Evolutionary conservation across 768 basidiomycete genomes (phyloP), one percentile per base, ranked within the genome.

Genomic region (Tulasnella sp.): DNA sequence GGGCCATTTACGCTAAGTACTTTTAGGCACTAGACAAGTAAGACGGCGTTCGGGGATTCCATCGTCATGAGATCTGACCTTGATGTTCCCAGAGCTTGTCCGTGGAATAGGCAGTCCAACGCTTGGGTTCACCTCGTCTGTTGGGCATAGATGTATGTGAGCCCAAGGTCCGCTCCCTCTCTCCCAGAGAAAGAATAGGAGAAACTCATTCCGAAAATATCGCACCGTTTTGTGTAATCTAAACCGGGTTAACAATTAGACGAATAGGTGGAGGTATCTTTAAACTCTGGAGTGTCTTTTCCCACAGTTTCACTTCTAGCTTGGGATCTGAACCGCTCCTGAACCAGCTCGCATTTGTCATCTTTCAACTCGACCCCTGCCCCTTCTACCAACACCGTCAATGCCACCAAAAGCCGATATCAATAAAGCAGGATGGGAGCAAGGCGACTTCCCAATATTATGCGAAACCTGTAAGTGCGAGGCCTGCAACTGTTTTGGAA

Each of bases 351-450:
- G 58, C n/a, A 64, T 64, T 64, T 64, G 58, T 64, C 58, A 64
- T 64, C 58, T 25, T 29, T 31, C 25, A 31, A 25, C 31, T 58
- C 5, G 4, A 17, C 58, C 31, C 25, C 58, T 64, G 15, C 58
- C 8, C 22, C 29, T 29, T 17, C 58, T 1, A 25, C 58, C 58
- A 34, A 14, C 58, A 70, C 3, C 37, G 15, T 25, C 14, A 71
- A 80, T 80, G 79, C 77, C 80, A n/a, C 75, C 77, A 29, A 95
- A 95, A 84, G 88, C 91, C n/a, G 94, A 97, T 82, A 90, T 96
- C 79, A 96, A 97, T 86, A 96, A 95, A 83, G 93, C 94, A 29
- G 93, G 94, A 17, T 93, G 93, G 93, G 94, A 96, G 81, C 91
- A 93, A 85, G 92, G 91, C 82, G 94, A 96, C 82, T 96, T 96